phyloP scores from a whole-genome alignment of 371 early-diverging fungal genomes.

The Mucor racemosus region DNA sequence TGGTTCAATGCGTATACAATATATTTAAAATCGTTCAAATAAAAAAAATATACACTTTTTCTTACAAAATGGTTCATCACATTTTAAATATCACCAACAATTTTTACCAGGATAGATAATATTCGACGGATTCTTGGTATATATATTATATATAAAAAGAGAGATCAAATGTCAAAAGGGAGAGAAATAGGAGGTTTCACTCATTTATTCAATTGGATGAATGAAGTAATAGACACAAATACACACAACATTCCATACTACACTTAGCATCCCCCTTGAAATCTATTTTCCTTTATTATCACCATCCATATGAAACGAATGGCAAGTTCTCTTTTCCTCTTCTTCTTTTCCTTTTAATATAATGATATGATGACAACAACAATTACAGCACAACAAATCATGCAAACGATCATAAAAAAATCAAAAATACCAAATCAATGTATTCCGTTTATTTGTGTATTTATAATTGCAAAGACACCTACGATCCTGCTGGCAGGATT shows the following conservation, averaged over 20 bases:
- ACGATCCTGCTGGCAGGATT: constrained; percentile 17
- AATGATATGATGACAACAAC: background rate
- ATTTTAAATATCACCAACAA: no score
- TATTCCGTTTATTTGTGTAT: constrained; percentile 9
- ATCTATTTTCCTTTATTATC: background rate
- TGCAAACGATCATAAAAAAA: constrained; percentile 3
- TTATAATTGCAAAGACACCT: constrained; percentile 21
- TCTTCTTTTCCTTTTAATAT: background rate
- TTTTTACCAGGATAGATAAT: no score
- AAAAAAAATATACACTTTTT: no score
- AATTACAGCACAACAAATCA: background rate
- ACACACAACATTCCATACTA: no score
- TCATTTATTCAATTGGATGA: no score
- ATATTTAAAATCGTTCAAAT: no score
- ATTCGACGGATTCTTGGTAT: no score
- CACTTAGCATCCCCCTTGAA: background rate
- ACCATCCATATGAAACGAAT: background rate
- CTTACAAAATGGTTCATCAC: no score
- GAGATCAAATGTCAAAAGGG: background rate
- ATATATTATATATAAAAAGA: background rate
- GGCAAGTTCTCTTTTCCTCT: background rate
- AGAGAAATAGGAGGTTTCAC: background rate
- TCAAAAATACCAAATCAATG: constrained; percentile 14
- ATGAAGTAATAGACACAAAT: background rate
- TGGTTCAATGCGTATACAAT: no score